Conservation (phyloP, 345 rosid species). For the Ceriops tagal region DNA sequence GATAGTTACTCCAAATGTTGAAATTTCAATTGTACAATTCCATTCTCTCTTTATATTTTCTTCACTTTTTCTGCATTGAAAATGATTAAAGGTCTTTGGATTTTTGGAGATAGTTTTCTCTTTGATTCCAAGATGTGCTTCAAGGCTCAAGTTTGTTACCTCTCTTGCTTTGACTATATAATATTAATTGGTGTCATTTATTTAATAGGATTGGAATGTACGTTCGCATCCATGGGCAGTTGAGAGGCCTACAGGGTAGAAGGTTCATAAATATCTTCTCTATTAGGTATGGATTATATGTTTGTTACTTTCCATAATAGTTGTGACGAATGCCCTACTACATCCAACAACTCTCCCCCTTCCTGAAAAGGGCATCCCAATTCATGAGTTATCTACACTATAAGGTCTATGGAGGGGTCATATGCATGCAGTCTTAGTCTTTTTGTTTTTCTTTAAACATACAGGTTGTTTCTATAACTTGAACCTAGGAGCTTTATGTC, state of each 20-base stretch:
- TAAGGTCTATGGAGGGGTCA: no score
- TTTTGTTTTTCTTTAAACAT: no score
- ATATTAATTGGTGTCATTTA: constrained; percentile 8
- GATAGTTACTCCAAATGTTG: background rate
- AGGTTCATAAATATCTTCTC: constrained; percentile 68
- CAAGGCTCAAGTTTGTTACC: background rate
- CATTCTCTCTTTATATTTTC: constrained; percentile 1
- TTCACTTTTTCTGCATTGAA: background rate
- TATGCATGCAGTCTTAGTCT: no score
- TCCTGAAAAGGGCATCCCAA: no score
- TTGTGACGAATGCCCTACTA: no score
- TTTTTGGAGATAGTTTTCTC: background rate
- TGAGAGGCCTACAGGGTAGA: constrained; percentile 70
- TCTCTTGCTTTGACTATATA: background rate
- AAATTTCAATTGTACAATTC: background rate
- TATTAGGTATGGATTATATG: constrained; percentile 46
- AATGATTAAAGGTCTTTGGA: constrained; percentile 1
- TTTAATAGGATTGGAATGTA: constrained; percentile 69
- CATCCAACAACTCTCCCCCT: no score
- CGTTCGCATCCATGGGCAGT: constrained; percentile 80
- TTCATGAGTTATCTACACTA: no score
- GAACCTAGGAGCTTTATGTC: no score
- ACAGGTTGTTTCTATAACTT: no score
- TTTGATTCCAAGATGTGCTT: background rate
- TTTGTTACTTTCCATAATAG: background rate